Base-by-base conservation (phyloP, 805 yeast species). In the Schizosaccharomyces osmophilus region DNA sequence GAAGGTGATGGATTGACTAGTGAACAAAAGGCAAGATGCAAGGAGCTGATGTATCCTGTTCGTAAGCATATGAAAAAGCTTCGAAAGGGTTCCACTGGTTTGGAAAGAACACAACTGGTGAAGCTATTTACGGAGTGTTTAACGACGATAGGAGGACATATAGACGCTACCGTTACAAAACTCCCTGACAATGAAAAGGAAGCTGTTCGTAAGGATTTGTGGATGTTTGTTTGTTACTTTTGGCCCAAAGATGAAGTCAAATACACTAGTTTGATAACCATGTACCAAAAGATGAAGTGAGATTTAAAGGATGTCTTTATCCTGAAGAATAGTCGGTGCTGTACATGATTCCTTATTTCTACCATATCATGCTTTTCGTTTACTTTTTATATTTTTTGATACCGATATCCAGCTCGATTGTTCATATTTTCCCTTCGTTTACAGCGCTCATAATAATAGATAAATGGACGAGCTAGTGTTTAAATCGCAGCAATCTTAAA, bases 71-170 rank as follows among this genome's bases (percentile, higher is more conserved):
- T 87, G 66, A 76, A 79, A 69, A 77, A 80, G 58, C 74, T 87
- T 62, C 83, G 83, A 66, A 78, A 80, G 65, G 95, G 95, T 29
- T 79, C 80, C 63, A 77, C 80, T 61, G 89, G 89, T 0, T 72
- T 84, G 64, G 89, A 82, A 62, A 81, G 87, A 65, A 79, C 79
- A 63, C 93, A 81, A 67, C 87, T 89, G 85, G 87, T 87, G 6
- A 73, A 72, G n/a, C 75, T 83, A 8, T 74, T 87, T 64, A 82
- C 82, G 69, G 75, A 73, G 31, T 94, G 87, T 66, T 74, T 87
- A 64, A 70, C 82, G n/a, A 74, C 75, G 8, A 83, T 87, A 58
- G 95, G 95, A 36, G 82, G 83, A 64, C 82, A 79, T 67, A 87
- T 87, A 62, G 79, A 74, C 43, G 67, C 71, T 61, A 71, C 71